A percentile compares a stretch with the other conserved stretches of the same genome.
Conservation (phyloP, 1,284 basidiomycete species). For the Austroboletus novae-zelandiae region DNA sequence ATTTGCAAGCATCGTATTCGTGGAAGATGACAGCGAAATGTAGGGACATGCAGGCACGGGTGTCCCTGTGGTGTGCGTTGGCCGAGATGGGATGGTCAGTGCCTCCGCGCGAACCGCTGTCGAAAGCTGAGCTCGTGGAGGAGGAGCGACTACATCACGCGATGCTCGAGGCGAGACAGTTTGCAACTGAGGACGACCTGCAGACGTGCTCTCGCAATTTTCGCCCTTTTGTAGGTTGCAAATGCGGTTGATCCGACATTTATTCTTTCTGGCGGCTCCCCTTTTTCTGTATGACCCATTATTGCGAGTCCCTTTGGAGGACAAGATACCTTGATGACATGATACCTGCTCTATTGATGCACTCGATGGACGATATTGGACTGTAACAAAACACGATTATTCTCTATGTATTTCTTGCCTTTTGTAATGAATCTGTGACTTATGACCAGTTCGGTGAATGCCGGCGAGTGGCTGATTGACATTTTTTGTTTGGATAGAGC, state of each 20-base stretch:
- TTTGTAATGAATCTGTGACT: neutral
- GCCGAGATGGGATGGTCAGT: constrained; percentile 59
- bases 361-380: constrained; percentile 12
- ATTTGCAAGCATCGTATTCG: neutral
- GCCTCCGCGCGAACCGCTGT: constrained; percentile 58
- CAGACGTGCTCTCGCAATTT: constrained; percentile 57
- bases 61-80: constrained; percentile 67
- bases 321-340: constrained; percentile 25
- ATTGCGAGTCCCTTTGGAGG: constrained; percentile 6
- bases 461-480: constrained; percentile 23
- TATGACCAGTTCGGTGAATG: constrained; percentile 16
- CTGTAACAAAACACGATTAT: constrained; percentile 23
- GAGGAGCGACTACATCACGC: constrained; percentile 63
- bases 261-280: neutral
- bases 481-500: constrained; percentile 21
- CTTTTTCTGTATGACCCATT: neutral
- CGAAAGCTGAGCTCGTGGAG: constrained; percentile 66
- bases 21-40: constrained; percentile 2
- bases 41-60: constrained; percentile 69
- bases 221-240: constrained; percentile 62
- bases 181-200: constrained; percentile 53
- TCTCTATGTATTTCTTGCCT: constrained; percentile 23
- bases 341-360: constrained; percentile 19
- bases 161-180: constrained; percentile 59
- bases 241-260: constrained; percentile 30